Conservation (phyloP, 2,329 filamentous ascomycete species). For the Eutypella sp. region DNA sequence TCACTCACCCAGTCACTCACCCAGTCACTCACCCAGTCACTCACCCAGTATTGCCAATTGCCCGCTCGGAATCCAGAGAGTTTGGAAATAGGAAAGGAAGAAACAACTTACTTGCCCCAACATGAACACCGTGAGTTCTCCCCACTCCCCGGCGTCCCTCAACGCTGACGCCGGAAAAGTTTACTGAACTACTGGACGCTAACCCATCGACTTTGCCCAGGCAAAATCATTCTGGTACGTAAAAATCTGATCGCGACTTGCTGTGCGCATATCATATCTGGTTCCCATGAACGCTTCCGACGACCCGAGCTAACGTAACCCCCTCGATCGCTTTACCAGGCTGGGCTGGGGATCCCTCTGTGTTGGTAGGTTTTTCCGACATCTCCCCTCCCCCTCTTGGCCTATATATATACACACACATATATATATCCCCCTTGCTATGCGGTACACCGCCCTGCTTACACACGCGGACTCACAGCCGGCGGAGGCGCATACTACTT, state of each 20-base stretch:
- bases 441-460: constrained; percentile 6
- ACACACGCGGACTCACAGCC: constrained; percentile 42
- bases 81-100: too few species aligned
- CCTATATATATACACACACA: too few species aligned
- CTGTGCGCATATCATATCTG: not conserved
- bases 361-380: constrained; percentile 64
- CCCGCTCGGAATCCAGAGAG: too few species aligned
- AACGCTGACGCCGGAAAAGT: constrained; percentile 1
- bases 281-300: not conserved
- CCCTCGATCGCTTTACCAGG: constrained; percentile 46
- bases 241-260: constrained; percentile 4
- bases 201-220: constrained; percentile 33
- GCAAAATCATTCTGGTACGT: constrained; percentile 62
- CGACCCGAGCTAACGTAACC: too few species aligned
- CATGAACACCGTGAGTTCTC: constrained; percentile 16
- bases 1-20: too few species aligned
- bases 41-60: too few species aligned
- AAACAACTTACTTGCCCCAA: too few species aligned
- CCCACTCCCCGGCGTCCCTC: constrained; percentile 1
- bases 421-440: too few species aligned
- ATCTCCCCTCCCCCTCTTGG: too few species aligned
- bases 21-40: too few species aligned
- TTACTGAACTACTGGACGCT: constrained; percentile 18
- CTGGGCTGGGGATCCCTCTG: constrained; percentile 89
- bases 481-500: constrained; percentile 93